Evolutionary conservation across 495 filamentous ascomycete genomes (phyloP).

Genomic region (Chlorociboria aeruginascens): DNA sequence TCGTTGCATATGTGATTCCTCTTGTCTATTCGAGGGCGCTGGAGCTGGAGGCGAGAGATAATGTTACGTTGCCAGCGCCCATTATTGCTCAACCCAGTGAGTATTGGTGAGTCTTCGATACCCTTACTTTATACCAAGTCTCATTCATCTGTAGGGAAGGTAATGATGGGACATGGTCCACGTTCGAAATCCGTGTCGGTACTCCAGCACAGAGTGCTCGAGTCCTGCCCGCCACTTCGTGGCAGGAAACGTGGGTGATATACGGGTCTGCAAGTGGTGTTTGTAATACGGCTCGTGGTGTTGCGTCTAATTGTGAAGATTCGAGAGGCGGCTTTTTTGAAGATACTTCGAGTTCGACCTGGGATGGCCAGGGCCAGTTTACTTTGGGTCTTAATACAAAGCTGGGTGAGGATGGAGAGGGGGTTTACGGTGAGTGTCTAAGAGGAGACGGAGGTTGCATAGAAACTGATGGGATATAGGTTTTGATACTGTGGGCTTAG

Average conservation of each 20-base stretch:
- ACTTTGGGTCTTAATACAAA: constrained; percentile 6
- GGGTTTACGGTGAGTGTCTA: constrained; percentile 11
- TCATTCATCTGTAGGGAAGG: background rate
- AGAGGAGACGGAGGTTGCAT: constrained; percentile 20
- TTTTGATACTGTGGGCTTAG: constrained; percentile 40
- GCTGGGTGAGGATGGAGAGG: constrained; percentile 6
- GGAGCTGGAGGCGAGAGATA: background rate
- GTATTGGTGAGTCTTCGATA: background rate
- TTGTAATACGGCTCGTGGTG: constrained; percentile 23
- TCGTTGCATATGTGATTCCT: background rate
- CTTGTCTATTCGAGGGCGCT: background rate
- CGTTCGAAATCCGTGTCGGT: constrained; percentile 23
- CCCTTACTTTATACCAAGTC: background rate
- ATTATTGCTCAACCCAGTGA: background rate
- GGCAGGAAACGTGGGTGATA: constrained; percentile 26
- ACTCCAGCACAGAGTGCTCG: constrained; percentile 24
- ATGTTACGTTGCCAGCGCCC: background rate
- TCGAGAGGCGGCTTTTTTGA: constrained; percentile 36
- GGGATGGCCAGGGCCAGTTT: constrained; percentile 24
- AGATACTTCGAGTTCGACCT: constrained; percentile 31
- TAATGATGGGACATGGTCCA: constrained; percentile 27
- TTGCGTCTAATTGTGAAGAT: constrained; percentile 26
- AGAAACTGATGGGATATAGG: constrained; percentile 29
- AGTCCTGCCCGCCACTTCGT: constrained; percentile 25
- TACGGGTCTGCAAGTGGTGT: constrained; percentile 20